These are phyloP conservation scores for Metarhizium guizhouense DNA, from an alignment of 2,329 filamentous ascomycete species.

Conservation along the genomic window DNA sequence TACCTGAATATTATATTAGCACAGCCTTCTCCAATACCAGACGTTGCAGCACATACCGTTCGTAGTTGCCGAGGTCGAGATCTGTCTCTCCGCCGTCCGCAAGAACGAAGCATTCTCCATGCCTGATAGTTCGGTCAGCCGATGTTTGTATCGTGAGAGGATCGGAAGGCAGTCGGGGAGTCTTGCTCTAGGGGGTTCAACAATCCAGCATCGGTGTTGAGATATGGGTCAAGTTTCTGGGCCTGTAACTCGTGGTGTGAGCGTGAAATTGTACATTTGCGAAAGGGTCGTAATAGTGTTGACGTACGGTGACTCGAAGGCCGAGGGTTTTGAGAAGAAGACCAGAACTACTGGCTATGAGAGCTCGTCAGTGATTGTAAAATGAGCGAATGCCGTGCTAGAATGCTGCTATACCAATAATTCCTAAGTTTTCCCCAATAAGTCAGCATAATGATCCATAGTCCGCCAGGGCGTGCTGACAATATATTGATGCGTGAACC, in stretches of 20 bases:
- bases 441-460: background rate
- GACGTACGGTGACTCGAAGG: conserved; percentile 14
- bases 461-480: background rate
- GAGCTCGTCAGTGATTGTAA: conserved; percentile 1
- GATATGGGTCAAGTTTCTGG: conserved; percentile 36
- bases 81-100: conserved; percentile 62
- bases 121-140: conserved; percentile 36
- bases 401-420: conserved; percentile 4
- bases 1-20: conserved; percentile 35
- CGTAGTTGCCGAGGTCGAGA: conserved; percentile 50
- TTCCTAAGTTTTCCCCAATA: background rate
- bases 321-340: conserved; percentile 30
- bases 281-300: background rate
- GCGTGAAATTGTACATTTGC: background rate
- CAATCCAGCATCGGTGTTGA: conserved; percentile 27
- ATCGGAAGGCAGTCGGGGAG: background rate
- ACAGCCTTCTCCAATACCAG: background rate
- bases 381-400: background rate
- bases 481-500: background rate
- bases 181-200: conserved; percentile 23
- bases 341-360: conserved; percentile 57
- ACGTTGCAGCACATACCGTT: conserved; percentile 24
- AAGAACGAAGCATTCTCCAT: conserved; percentile 85
- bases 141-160: background rate
- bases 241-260: background rate